Evolutionary conservation across 257 asterid species (phyloP).

Genomic region (Leonotis leonurus): DNA sequence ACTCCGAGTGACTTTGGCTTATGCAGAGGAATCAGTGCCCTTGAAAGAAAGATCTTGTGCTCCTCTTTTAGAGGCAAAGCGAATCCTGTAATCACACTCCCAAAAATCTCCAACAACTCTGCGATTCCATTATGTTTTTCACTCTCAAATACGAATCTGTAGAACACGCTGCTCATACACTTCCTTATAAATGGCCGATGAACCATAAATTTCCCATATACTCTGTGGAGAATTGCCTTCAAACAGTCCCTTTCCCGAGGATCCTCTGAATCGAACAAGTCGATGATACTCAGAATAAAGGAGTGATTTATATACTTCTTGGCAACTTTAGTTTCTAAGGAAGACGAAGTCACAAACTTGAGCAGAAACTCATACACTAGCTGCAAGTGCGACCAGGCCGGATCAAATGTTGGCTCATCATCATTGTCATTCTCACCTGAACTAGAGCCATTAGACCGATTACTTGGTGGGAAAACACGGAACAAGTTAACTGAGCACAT

Average conservation of each 20-base stretch:
- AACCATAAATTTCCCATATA: slow-evolving; percentile 85
- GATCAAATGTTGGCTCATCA: slow-evolving; percentile 76
- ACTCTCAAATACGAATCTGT: slow-evolving; percentile 59
- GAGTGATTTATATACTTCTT: slow-evolving; percentile 70
- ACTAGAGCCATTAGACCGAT: slow-evolving; percentile 26
- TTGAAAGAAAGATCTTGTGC: slow-evolving; percentile 77
- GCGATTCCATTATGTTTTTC: slow-evolving; percentile 83
- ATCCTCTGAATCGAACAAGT: slow-evolving; percentile 85
- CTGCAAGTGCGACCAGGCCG: slow-evolving; percentile 86
- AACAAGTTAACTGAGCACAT: slow-evolving; percentile 81
- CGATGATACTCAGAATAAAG: slow-evolving; percentile 56
- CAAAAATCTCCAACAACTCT: slow-evolving; percentile 82
- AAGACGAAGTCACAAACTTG: slow-evolving; percentile 61
- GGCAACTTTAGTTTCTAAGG: slow-evolving; percentile 65
- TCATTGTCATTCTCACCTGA: slow-evolving; percentile 54
- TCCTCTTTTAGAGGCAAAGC: slow-evolving; percentile 88
- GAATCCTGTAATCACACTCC: slow-evolving; percentile 90
- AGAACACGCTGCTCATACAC: slow-evolving; percentile 68
- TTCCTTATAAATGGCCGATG: slow-evolving; percentile 79
- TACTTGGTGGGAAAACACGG: slow-evolving; percentile 61
- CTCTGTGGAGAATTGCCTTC: slow-evolving; percentile 77
- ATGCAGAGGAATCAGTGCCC: slow-evolving; percentile 76
- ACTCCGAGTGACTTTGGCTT: slow-evolving; percentile 75
- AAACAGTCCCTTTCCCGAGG: slow-evolving; percentile 90
- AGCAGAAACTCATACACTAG: slow-evolving; percentile 76